A percentile compares a stretch with the other conserved stretches of the same genome.
Evolutionary conservation across 495 filamentous ascomycete species (phyloP).

Genomic region (Penicillium pulvis): DNA sequence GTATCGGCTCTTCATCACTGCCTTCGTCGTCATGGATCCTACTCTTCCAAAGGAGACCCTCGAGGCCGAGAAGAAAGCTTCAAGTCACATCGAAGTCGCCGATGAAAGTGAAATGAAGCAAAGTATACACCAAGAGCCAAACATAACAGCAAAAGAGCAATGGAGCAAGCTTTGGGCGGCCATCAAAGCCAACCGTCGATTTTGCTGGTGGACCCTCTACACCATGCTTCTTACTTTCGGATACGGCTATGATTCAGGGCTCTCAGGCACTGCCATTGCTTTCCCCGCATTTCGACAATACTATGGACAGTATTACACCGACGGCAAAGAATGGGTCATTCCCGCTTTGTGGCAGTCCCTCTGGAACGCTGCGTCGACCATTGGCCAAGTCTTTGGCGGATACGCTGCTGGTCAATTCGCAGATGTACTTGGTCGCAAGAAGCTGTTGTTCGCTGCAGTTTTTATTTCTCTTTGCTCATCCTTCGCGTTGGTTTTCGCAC

Average conservation of each 20-base stretch:
- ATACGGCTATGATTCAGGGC: constrained; percentile 16
- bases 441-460: constrained; percentile 11
- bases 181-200: constrained; percentile 10
- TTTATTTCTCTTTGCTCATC: constrained; percentile 14
- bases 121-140: background rate
- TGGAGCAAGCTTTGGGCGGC: constrained; percentile 13
- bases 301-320: constrained; percentile 18
- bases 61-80: background rate
- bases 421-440: constrained; percentile 13
- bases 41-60: background rate
- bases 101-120: background rate
- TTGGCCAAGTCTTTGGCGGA: constrained; percentile 18
- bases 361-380: constrained; percentile 19
- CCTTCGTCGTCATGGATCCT: background rate
- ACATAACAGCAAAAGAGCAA: constrained; percentile 12
- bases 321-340: constrained; percentile 16
- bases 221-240: constrained; percentile 21
- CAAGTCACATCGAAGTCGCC: background rate
- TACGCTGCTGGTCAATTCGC: constrained; percentile 20
- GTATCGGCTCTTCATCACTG: background rate
- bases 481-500: constrained; percentile 18
- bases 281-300: constrained; percentile 17
- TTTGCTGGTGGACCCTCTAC: constrained; percentile 15
- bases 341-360: constrained; percentile 20
- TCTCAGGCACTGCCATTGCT: constrained; percentile 16